A percentile compares a stretch with the other conserved stretches of the same genome.
These are phyloP conservation scores for Starmerella floris DNA, from an alignment of 805 yeast species.

Conservation along the genomic window DNA sequence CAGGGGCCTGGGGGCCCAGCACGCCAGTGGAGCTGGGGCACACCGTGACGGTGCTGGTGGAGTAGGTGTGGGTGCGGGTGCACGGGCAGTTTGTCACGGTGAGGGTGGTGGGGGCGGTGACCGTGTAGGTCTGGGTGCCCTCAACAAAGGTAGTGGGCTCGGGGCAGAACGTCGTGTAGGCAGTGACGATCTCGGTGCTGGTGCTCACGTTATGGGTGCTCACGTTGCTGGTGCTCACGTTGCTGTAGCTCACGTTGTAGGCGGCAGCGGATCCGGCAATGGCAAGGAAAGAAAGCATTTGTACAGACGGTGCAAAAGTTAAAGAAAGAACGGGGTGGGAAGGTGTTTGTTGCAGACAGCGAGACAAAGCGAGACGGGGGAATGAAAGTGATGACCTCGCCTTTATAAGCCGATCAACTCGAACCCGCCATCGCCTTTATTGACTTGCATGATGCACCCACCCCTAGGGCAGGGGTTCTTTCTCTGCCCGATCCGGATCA, in stretches of 20 bases:
- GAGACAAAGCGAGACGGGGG: not conserved
- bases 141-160: slow-evolving; percentile 50
- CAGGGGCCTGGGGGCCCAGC: slow-evolving; percentile 2
- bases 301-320: not conserved
- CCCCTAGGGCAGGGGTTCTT: no score
- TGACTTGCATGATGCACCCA: no score
- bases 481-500: no score
- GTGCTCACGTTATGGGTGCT: slow-evolving; percentile 3
- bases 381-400: not conserved
- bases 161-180: slow-evolving; percentile 41
- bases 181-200: slow-evolving; percentile 20
- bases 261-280: slow-evolving; percentile 3
- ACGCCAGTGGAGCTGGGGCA: slow-evolving; percentile 12
- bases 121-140: slow-evolving; percentile 59
- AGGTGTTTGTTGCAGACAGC: no score
- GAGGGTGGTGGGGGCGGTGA: slow-evolving; percentile 65
- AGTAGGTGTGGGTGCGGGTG: slow-evolving; percentile 32
- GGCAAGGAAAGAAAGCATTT: slow-evolving; percentile 18
- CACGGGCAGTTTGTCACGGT: slow-evolving; percentile 83
- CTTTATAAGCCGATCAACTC: not conserved
- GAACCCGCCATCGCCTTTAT: not conserved
- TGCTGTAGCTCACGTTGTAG: slow-evolving; percentile 1
- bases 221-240: no score
- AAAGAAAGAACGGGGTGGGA: slow-evolving; percentile 1
- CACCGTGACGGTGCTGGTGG: slow-evolving; percentile 19